These are phyloP conservation scores for Cryphonectria parasitica DNA, from an alignment of 2,329 filamentous ascomycete species.

Conservation along the genomic window DNA sequence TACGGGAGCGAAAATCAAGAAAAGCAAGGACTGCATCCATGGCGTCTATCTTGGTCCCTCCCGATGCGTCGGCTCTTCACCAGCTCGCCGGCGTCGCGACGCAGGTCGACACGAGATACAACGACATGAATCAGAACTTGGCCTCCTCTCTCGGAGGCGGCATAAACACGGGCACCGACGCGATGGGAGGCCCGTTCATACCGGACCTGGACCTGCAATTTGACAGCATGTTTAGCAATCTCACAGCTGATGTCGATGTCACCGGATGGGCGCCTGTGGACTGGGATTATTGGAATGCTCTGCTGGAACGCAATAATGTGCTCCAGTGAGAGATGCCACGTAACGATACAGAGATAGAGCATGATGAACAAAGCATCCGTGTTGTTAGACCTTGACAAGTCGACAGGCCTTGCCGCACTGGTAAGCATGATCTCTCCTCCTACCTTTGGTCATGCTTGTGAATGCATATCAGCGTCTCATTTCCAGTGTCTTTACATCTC, in stretches of 20 bases:
- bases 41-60: conserved; percentile 14
- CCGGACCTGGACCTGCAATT: conserved; percentile 23
- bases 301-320: conserved; percentile 28
- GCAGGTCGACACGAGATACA: conserved; percentile 27
- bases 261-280: conserved; percentile 26
- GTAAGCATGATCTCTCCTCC: neutral
- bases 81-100: conserved; percentile 27
- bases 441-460: neutral
- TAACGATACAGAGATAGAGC: too few relatives aligned
- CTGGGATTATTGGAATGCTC: conserved; percentile 29
- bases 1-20: conserved; percentile 25
- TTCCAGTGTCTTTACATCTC: neutral
- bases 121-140: conserved; percentile 1
- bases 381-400: neutral
- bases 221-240: conserved; percentile 26
- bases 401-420: neutral
- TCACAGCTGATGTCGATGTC: conserved; percentile 25
- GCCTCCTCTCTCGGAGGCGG: conserved; percentile 1
- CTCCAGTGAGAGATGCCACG: conserved; percentile 12
- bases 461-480: neutral
- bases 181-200: conserved; percentile 5
- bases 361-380: neutral
- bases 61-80: conserved; percentile 24
- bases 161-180: neutral
- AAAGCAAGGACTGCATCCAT: conserved; percentile 18